Base-by-base conservation (phyloP, 2,329 filamentous ascomycete species). In the Colletotrichum cereale region DNA sequence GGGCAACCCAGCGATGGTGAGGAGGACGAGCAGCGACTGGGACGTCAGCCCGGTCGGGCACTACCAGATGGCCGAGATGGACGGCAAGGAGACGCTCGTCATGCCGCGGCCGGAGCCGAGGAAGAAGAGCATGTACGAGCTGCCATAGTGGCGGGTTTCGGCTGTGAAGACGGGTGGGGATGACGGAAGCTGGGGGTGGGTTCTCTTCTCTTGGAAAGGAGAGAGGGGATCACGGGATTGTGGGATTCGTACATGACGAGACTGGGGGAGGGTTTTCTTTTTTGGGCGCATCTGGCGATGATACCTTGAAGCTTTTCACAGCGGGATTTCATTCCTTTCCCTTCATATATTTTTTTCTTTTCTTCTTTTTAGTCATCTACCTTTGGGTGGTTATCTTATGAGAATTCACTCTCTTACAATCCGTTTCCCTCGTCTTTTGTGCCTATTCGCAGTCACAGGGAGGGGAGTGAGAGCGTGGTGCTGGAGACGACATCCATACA, bases 21-120 rank as follows among this genome's bases (percentile, higher is more conserved):
- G 67, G 48, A 57, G 42, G 67, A 6, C 52, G 52, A 63, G 68
- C 14, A 63, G 68, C 34, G 68, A 71, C 21, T 71, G 68, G 68
- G 64, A 67, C 5, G 64, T 44, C 8, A 67, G 68, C 38, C 64
- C 64, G 2, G 68, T 57, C 11, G 68, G 68, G 1, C 34, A 55
- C 14, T 63, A 71, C 40, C 68, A 68, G 65, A 68, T 71, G 65
- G 68, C 58, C 2, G 68, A 71, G 58, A 71, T 71, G 29, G 68
- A 71, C 2, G 68, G 68, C 29, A 71, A 63, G 64, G 68, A 71
- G 53, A 47, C 64, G 68, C 24, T 71, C 3, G 31, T 60, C 10
- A 44, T 63, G 24, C n/a, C 31, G 6, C 44, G 61, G 58, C 52
- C 65, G 14, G 50, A 63, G 18, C 52, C n/a, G 58, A 62, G 65